Base-by-base conservation (phyloP, 495 filamentous ascomycete species). In the Bacidia rubella region DNA sequence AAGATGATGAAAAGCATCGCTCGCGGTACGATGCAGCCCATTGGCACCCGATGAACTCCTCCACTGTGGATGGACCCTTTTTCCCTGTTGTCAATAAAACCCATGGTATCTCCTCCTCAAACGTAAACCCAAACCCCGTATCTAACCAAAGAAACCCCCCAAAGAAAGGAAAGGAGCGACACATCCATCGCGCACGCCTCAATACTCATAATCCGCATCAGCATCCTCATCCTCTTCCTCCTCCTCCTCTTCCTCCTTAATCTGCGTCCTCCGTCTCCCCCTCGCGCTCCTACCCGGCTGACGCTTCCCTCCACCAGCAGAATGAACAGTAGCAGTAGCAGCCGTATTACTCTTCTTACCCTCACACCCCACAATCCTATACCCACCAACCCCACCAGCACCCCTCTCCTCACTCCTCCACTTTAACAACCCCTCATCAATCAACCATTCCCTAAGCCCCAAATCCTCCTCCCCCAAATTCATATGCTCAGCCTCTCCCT, bases 361-460 rank as follows among this genome's bases (percentile, higher is more conserved):
- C 35, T 47, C 47, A 50, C 47, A 50, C 32, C 52, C 55, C 9
- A 52, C 29, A 23, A 56, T 43, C 23, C 38, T 23, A 32, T 40
- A 56, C 4, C 39, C 56, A 53, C 54, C 62, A 47, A 56, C 27
- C 7, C 53, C 54, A 0, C 24, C 32, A 9, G 10, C 9, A n/a
- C 41, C 17, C 29, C 29, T 15, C 29, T 7, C 15, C 7, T n/a
- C 10, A n/a, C 43, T 51, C 7, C 50, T 56, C 47, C 25, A 27
- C n/a, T 42, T 47, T n/a, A 71, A 54, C 53, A 82, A 63, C 1
- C 72, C 71, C 60, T 81, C 68, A 1, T 63, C 43, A 23, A 74
- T 43, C 45, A 80, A 68, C 76, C 77, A 84, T 10, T 67, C 60
- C 41, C 69, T 64, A n/a, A 81, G 57, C 10, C 55, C 63, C 26